Evolutionary conservation across 257 asterid genomes (phyloP).

Genomic region (Solanum boliviense): DNA sequence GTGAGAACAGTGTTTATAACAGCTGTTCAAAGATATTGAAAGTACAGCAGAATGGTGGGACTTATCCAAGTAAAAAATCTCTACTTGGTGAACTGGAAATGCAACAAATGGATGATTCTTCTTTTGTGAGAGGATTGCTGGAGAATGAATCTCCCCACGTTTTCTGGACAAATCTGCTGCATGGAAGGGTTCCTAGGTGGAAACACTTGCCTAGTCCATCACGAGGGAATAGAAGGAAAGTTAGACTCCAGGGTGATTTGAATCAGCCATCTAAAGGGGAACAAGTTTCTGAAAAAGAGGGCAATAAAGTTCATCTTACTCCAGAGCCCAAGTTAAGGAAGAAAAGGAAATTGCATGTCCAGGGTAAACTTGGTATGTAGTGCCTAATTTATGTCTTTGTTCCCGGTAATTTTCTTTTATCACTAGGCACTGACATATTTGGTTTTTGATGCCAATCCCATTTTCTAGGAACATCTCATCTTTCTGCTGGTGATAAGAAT

Average conservation of each 20-base stretch:
- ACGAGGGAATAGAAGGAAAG: slow-evolving; percentile 20
- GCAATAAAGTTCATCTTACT: not conserved
- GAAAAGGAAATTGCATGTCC: slow-evolving; percentile 2
- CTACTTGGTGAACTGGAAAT: slow-evolving; percentile 40
- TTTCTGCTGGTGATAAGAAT: not conserved
- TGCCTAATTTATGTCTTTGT: not conserved
- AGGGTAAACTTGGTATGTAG: slow-evolving; percentile 1
- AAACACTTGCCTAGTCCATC: slow-evolving; percentile 16
- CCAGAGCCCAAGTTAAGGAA: not conserved
- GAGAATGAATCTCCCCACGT: slow-evolving; percentile 16
- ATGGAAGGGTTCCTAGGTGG: slow-evolving; percentile 42
- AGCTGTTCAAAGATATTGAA: slow-evolving; percentile 13
- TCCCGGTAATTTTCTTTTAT: not conserved
- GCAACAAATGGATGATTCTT: slow-evolving; percentile 12
- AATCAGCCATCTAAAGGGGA: not conserved
- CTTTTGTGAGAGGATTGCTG: slow-evolving; percentile 18
- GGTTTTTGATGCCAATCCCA: not conserved
- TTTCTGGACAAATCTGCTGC: slow-evolving; percentile 41
- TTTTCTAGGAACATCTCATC: not conserved
- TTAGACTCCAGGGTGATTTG: not conserved
- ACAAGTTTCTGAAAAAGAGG: slow-evolving; percentile 9
- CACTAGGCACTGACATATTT: not conserved
- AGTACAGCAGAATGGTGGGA: slow-evolving; percentile 25
- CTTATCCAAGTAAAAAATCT: slow-evolving; percentile 16
- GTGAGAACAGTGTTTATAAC: not conserved